Evolutionary conservation across 2,329 filamentous ascomycete species (phyloP).

Genomic region (Paecilomyces niveus): DNA sequence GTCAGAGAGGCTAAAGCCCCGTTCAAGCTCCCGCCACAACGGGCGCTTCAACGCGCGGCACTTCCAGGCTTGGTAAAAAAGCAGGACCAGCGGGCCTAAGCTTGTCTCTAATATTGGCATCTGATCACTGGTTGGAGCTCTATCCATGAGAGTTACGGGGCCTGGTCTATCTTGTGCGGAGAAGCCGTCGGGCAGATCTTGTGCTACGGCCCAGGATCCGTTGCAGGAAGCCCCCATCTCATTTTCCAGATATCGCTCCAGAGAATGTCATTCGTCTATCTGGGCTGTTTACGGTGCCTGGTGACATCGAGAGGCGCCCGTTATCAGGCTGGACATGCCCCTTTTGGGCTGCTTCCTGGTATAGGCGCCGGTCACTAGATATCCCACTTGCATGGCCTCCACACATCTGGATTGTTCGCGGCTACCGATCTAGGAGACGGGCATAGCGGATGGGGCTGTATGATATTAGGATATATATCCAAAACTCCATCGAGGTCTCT

Average conservation of each 20-base stretch:
- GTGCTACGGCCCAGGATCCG: neutral
- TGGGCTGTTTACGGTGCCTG: neutral
- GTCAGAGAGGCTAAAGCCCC: neutral
- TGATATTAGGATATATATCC: neutral
- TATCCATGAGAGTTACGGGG: neutral
- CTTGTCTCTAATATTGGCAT: neutral
- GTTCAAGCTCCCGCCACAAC: neutral
- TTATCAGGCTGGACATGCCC: neutral
- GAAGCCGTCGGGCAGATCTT: neutral
- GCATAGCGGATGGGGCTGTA: neutral
- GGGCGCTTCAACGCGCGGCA: neutral
- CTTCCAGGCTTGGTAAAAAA: neutral
- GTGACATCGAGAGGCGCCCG: neutral
- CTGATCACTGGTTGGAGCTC: neutral
- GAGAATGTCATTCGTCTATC: neutral
- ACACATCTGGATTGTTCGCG: neutral
- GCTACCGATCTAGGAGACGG: neutral
- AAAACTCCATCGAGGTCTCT: neutral
- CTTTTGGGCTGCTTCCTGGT: neutral
- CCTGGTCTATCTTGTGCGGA: neutral
- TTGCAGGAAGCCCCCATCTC: neutral
- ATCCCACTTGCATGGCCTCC: neutral
- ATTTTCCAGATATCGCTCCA: neutral
- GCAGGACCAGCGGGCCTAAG: neutral
- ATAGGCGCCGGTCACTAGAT: neutral